Evolutionary conservation across 169 alveolate genomes (phyloP).

Genomic region (Theileria orientalis): DNA sequence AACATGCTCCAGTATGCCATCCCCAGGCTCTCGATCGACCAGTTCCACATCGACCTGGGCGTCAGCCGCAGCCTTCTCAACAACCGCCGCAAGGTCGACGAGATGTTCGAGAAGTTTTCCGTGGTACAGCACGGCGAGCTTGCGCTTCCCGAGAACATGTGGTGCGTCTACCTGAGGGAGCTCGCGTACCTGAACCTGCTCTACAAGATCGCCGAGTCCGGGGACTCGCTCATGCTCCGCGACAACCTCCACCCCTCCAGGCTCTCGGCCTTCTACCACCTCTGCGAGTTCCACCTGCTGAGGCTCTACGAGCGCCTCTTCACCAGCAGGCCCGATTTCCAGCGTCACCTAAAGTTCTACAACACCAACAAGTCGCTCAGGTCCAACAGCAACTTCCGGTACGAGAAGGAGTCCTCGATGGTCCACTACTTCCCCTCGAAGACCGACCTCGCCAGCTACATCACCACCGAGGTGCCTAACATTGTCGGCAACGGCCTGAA

Average conservation of each 20-base stretch:
- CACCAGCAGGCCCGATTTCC: slow-evolving; percentile 59
- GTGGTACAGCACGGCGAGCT: slow-evolving; percentile 23
- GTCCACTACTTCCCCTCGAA: slow-evolving; percentile 47
- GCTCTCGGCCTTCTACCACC: slow-evolving; percentile 73
- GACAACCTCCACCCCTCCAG: slow-evolving; percentile 74
- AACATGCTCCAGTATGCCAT: slow-evolving; percentile 40
- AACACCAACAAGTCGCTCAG: slow-evolving; percentile 5
- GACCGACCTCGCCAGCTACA: slow-evolving; percentile 39
- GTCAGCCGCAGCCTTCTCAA: slow-evolving; percentile 56
- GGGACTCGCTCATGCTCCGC: slow-evolving; percentile 37
- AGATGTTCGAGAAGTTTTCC: slow-evolving; percentile 73
- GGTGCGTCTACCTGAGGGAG: slow-evolving; percentile 73
- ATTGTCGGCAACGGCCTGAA: slow-evolving; percentile 26
- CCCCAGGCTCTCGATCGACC: slow-evolving; percentile 62
- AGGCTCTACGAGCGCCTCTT: slow-evolving; percentile 49
- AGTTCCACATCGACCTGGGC: slow-evolving; percentile 49
- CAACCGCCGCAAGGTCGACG: slow-evolving; percentile 51
- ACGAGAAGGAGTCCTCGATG: slow-evolving; percentile 6
- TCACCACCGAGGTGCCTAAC: slow-evolving; percentile 41
- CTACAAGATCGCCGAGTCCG: slow-evolving; percentile 67
- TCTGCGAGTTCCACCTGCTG: slow-evolving; percentile 65
- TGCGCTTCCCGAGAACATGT: slow-evolving; percentile 70
- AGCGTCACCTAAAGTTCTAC: slow-evolving; percentile 41
- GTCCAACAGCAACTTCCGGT: not conserved
- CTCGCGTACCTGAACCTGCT: slow-evolving; percentile 73